A percentile compares a stretch with the other conserved stretches of the same genome.
Conservation (phyloP, 768 basidiomycete species). For the Suillus fuscotomentosus region DNA sequence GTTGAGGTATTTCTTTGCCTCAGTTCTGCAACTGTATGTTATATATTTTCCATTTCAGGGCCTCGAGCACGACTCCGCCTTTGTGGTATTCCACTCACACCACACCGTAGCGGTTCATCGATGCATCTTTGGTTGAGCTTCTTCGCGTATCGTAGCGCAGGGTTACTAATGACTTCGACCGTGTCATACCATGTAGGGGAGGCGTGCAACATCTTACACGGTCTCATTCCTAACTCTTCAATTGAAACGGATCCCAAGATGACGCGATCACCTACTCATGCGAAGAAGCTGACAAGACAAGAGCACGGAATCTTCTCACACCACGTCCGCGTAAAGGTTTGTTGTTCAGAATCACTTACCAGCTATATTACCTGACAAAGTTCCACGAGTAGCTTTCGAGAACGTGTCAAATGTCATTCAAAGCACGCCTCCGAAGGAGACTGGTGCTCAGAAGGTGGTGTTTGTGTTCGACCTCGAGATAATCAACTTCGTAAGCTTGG, state of each 20-base stretch:
- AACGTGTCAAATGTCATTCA: neutral
- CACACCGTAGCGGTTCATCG: constrained; percentile 55
- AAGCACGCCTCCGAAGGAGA: no score
- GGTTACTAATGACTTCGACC: constrained; percentile 40
- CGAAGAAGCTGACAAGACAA: constrained; percentile 16
- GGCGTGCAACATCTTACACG: constrained; percentile 49
- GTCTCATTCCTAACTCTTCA: constrained; percentile 29
- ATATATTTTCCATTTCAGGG: constrained; percentile 20
- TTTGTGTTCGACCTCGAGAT: no score
- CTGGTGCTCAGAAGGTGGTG: no score
- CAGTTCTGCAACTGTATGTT: neutral
- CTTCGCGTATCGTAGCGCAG: constrained; percentile 59
- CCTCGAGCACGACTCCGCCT: constrained; percentile 24
- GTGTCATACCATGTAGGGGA: constrained; percentile 53
- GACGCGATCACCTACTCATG: constrained; percentile 11
- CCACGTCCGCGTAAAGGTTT: constrained; percentile 43
- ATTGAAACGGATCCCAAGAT: constrained; percentile 20
- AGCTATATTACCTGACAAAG: neutral
- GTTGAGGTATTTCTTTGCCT: constrained; percentile 33
- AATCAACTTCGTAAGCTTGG: no score
- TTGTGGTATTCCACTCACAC: constrained; percentile 37
- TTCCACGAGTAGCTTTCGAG: constrained; percentile 7
- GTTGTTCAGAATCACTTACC: neutral
- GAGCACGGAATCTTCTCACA: constrained; percentile 38
- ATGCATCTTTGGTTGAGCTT: constrained; percentile 72